Evolutionary conservation across 768 basidiomycete species (phyloP), one percentile per base, ranked within the genome.

Genomic region (Hericium alpestre): DNA sequence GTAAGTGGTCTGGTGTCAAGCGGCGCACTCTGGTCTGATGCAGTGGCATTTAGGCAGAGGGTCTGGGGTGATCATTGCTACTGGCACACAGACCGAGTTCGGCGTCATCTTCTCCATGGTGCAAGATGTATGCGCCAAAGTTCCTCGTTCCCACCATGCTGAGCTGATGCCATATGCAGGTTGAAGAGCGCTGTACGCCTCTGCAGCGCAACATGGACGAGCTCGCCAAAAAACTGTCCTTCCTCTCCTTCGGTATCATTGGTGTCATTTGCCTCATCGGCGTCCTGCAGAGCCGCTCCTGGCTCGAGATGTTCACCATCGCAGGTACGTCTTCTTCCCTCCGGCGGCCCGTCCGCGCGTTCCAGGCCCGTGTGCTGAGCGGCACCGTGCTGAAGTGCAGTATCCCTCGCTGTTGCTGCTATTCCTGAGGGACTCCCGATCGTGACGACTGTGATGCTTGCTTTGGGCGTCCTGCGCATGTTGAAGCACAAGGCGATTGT

Each of bases 231-330:
- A 89, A 89, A 60, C 79, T 98, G 1, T 95, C 93, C 1, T 73
- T 92, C 25, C 67, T 93, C 58, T 96, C 93, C 3, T 97, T 98
- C 62, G 88, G 83, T n/a, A 79, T 97, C 52, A 98, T 98, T 61
- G 94, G 94, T 4, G 68, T 96, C 38, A 98, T 98, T 52, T 90
- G 90, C 70, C 70, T 97, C 54, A 86, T 97, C 60, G 95, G 94
- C 8, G 82, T 94, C 15, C 71, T 85, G 60, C 94, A 97, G 66
- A 75, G 82, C 40, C 78, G 95, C 18, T 80, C 87, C 10, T 96
- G 93, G 94, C 73, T 97, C 11, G 94, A 95, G 50, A 98, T 97
- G 95, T 97, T 98, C 67, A 98, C 94, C 9, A 98, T 98, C 60
- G 94, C 94, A 75, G 93, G 93, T 94, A 65, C 54, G 82, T 32